phyloP scores from a whole-genome alignment of 139 green algal genomes.

The Medakamo hakoo region DNA sequence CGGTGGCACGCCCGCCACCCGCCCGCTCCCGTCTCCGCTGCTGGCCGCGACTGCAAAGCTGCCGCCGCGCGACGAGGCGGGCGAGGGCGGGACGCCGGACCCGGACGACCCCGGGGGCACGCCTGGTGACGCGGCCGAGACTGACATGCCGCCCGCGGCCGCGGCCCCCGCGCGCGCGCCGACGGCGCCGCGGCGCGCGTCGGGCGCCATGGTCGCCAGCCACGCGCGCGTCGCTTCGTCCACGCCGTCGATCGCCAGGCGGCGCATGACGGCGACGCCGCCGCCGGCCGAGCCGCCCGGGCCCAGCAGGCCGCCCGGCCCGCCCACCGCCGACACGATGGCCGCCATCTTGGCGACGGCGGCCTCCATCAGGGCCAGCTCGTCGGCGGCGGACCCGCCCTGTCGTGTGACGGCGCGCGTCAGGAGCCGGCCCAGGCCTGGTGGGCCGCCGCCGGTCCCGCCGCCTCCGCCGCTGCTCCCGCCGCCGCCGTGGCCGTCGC shows the following conservation, averaged over 20 bases:
- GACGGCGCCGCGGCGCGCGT: background rate
- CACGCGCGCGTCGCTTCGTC: conserved; percentile 30
- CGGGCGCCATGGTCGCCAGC: conserved; percentile 21
- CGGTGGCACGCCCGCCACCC: background rate
- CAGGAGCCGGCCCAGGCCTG: conserved; percentile 4
- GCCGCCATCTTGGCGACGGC: conserved; percentile 35
- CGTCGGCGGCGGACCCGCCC: background rate
- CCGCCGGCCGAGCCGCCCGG: conserved; percentile 7
- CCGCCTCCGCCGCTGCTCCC: background rate
- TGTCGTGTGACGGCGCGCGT: conserved; percentile 6
- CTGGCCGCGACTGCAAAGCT: too few relatives aligned
- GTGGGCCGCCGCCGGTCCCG: conserved; percentile 1
- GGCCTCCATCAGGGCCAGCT: conserved; percentile 20
- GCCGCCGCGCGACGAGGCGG: background rate
- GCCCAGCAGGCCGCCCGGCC: too few relatives aligned
- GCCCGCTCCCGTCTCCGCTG: background rate
- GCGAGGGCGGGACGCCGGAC: background rate
- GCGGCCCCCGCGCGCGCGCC: background rate
- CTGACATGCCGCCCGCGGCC: background rate
- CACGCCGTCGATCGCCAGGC: conserved; percentile 11
- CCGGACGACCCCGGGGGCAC: background rate
- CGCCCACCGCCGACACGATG: conserved; percentile 28
- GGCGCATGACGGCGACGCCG: conserved; percentile 1
- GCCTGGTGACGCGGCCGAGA: background rate
- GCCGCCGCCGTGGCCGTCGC: conserved; percentile 1